Evolutionary conservation across 805 yeast species (phyloP).

Genomic region (Starmerella bombi): DNA sequence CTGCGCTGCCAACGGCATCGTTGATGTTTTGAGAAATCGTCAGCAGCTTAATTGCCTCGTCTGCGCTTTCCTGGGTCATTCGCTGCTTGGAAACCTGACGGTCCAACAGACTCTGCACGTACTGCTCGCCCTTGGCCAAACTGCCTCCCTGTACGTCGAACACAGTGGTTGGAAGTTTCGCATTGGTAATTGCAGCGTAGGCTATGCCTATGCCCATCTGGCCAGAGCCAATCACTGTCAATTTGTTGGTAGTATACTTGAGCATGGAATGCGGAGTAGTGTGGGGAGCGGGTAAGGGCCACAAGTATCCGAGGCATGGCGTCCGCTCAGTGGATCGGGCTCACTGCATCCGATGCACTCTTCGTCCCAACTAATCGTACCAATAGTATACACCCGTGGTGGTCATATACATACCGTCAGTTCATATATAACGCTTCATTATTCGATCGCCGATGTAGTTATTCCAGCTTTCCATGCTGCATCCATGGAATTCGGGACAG

Average conservation of each 20-base stretch:
- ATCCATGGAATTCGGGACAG: too few relatives aligned
- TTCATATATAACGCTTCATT: too few relatives aligned
- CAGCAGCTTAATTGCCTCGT: constrained; percentile 23
- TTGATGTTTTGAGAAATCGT: constrained; percentile 20
- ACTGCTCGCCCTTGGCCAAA: constrained; percentile 26
- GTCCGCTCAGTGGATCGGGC: neutral
- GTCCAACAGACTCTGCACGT: constrained; percentile 29
- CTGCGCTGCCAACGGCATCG: constrained; percentile 25
- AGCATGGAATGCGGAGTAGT: neutral
- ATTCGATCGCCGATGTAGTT: too few relatives aligned
- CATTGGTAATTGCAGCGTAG: constrained; percentile 31
- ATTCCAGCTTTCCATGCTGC: too few relatives aligned
- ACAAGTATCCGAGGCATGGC: neutral
- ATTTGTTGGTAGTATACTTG: constrained; percentile 9
- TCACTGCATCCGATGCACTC: too few relatives aligned
- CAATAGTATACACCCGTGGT: too few relatives aligned
- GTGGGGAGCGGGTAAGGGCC: neutral
- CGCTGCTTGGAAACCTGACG: constrained; percentile 30
- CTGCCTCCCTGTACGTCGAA: constrained; percentile 27
- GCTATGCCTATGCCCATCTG: constrained; percentile 37
- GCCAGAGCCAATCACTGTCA: constrained; percentile 30
- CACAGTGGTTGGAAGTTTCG: constrained; percentile 28
- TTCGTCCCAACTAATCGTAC: too few relatives aligned
- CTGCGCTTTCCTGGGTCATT: constrained; percentile 26
- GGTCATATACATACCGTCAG: too few relatives aligned